phyloP scores from a whole-genome alignment of 495 filamentous ascomycete genomes.

The Penicillium simplicissimum region DNA sequence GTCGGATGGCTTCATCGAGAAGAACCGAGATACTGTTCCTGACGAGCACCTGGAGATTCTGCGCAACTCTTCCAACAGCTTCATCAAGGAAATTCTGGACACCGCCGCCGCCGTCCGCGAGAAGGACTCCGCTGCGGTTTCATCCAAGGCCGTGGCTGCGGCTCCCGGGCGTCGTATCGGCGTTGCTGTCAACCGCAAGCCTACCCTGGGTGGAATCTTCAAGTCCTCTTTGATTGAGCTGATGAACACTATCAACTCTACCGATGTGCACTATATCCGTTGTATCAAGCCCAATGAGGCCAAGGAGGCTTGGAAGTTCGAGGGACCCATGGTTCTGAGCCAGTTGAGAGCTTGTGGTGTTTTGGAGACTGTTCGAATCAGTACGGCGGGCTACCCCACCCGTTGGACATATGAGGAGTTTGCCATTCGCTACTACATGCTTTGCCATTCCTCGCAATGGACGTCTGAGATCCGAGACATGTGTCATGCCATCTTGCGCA shows the following conservation, averaged over 20 bases:
- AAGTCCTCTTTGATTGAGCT: slow-evolving; percentile 97
- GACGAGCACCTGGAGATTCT: slow-evolving; percentile 97
- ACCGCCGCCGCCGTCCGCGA: slow-evolving; percentile 85
- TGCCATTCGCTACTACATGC: slow-evolving; percentile 96
- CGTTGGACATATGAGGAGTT: slow-evolving; percentile 99
- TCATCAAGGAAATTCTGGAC: slow-evolving; percentile 81
- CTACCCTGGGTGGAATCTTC: slow-evolving; percentile 97
- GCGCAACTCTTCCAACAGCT: slow-evolving; percentile 77
- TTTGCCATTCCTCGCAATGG: slow-evolving; percentile 88
- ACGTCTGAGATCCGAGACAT: slow-evolving; percentile 91
- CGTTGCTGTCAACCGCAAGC: slow-evolving; percentile 91
- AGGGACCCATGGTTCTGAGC: slow-evolving; percentile 98
- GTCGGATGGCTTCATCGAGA: slow-evolving; percentile 99
- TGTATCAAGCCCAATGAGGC: slow-evolving; percentile 99
- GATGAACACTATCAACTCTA: slow-evolving; percentile 96
- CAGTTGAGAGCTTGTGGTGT: slow-evolving; percentile 98
- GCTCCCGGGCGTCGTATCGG: slow-evolving; percentile 79
- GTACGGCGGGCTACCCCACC: slow-evolving; percentile 95
- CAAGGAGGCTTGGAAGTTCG: slow-evolving; percentile 96
- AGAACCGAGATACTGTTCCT: slow-evolving; percentile 97
- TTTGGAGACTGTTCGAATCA: slow-evolving; percentile 96
- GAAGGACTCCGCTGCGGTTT: slow-evolving; percentile 77
- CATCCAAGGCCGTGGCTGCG: slow-evolving; percentile 63
- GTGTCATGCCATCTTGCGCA: slow-evolving; percentile 86
- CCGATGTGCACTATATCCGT: slow-evolving; percentile 98